phyloP scores from a whole-genome alignment of 176 grass and related monocot species.

The Pontederia crassipes region DNA sequence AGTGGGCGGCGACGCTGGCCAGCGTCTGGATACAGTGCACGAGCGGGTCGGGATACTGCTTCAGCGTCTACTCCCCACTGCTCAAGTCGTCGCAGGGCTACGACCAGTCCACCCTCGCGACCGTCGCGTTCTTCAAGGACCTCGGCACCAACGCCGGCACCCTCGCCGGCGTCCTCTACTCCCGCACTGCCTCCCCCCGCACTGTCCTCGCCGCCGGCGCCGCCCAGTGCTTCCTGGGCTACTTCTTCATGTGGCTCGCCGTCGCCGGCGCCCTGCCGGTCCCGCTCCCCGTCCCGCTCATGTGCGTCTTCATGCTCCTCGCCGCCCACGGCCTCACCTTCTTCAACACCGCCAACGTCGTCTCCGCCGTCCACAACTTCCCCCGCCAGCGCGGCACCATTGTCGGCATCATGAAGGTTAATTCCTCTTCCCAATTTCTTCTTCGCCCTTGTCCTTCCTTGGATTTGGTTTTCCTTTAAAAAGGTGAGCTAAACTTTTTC shows the following conservation, averaged over 20 bases:
- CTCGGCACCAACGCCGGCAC: constrained; percentile 76
- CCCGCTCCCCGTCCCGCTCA: constrained; percentile 24
- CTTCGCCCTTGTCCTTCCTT: not conserved
- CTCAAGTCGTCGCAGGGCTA: constrained; percentile 70
- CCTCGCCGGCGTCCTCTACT: constrained; percentile 66
- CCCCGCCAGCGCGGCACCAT: constrained; percentile 67
- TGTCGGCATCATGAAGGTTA: constrained; percentile 96
- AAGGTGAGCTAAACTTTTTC: too few species aligned
- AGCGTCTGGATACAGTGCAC: constrained; percentile 62
- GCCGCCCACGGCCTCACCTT: constrained; percentile 85
- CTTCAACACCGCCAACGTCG: constrained; percentile 73
- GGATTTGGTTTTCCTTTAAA: too few species aligned
- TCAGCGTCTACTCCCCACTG: constrained; percentile 61
- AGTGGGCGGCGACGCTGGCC: constrained; percentile 65
- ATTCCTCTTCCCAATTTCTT: too few species aligned
- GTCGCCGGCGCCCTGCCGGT: constrained; percentile 28
- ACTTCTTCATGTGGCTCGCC: constrained; percentile 73
- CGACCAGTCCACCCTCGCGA: constrained; percentile 79
- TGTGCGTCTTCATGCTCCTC: constrained; percentile 78
- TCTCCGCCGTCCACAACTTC: constrained; percentile 80
- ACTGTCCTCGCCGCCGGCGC: constrained; percentile 56
- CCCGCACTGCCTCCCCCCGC: constrained; percentile 4
- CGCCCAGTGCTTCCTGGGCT: constrained; percentile 45
- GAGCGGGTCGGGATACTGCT: constrained; percentile 59
- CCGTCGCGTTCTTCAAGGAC: constrained; percentile 92